These are phyloP conservation scores for Coprinopsis cinerea DNA, from an alignment of 768 basidiomycete species.

Conservation along the genomic window DNA sequence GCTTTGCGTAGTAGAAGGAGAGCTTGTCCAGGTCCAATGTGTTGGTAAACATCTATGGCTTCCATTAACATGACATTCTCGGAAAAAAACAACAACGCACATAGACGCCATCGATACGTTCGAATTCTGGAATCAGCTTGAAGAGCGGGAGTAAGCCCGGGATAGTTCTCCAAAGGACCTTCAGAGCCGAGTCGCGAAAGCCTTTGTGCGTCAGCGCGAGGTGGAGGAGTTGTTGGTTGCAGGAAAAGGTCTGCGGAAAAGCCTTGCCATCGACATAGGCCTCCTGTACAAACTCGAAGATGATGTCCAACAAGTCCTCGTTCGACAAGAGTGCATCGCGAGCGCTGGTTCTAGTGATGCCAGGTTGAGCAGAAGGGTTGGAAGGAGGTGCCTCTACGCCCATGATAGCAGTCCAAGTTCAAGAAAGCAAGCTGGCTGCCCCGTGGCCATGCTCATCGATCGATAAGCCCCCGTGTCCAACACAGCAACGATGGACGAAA, in stretches of 20 bases:
- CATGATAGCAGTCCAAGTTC: too few relatives aligned
- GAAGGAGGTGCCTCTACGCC: too few relatives aligned
- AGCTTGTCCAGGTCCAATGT: too few relatives aligned
- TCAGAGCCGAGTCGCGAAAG: background rate
- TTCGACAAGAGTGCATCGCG: background rate
- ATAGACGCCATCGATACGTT: background rate
- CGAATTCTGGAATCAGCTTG: background rate
- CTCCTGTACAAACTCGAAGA: background rate
- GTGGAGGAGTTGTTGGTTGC: background rate
- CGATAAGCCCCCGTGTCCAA: too few relatives aligned
- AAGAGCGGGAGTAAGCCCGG: background rate
- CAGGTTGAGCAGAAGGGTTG: too few relatives aligned
- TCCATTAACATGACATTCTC: too few relatives aligned
- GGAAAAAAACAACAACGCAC: too few relatives aligned
- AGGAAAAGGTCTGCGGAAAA: background rate
- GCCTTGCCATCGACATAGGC: background rate
- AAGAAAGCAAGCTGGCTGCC: too few relatives aligned
- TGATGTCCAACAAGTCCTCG: constrained; percentile 1
- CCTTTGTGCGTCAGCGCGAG: background rate
- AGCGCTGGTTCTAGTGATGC: background rate
- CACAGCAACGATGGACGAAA: too few relatives aligned
- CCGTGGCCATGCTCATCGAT: too few relatives aligned
- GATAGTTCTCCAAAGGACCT: background rate
- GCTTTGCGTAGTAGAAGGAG: too few relatives aligned
- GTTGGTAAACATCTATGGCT: too few relatives aligned